A percentile compares a stretch with the other conserved stretches of the same genome.
Evolutionary conservation across 192 early-diverging fungal species (phyloP).

Genomic region (Mortierella alpina): DNA sequence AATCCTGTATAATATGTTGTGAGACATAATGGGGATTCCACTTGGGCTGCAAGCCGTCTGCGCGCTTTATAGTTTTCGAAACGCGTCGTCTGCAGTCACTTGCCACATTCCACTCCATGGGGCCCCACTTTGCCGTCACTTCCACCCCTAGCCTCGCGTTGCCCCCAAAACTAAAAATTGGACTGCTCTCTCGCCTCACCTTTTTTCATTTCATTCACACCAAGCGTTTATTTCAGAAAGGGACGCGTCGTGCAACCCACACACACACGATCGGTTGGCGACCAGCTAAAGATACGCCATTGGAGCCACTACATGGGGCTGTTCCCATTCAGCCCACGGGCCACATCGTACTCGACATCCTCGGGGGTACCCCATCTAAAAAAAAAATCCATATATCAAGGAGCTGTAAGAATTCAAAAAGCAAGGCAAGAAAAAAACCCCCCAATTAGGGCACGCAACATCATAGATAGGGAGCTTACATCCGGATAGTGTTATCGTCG

Average conservation of each 20-base stretch:
- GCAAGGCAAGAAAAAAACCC: background rate
- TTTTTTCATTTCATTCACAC: too few species aligned
- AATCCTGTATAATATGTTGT: constrained; percentile 45
- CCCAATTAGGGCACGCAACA: background rate
- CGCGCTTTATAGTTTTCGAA: constrained; percentile 13
- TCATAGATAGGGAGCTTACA: constrained; percentile 59
- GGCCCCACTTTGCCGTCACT: too few species aligned
- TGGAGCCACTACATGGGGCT: background rate
- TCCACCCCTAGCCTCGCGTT: too few species aligned
- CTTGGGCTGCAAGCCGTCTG: constrained; percentile 3
- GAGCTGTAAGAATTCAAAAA: background rate
- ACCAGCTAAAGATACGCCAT: too few species aligned
- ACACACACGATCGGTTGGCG: too few species aligned
- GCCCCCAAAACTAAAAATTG: too few species aligned
- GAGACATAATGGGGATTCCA: constrained; percentile 34
- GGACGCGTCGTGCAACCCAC: too few species aligned
- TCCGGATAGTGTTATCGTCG: constrained; percentile 84
- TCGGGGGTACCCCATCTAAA: constrained; percentile 45
- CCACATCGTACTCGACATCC: constrained; percentile 12
- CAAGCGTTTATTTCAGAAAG: too few species aligned
- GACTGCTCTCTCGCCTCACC: too few species aligned
- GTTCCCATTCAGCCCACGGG: constrained; percentile 11
- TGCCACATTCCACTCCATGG: background rate
- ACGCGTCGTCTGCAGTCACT: constrained; percentile 29
- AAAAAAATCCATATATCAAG: background rate